Conservation (phyloP, 345 rosid species). For the Moricandia arvensis region DNA sequence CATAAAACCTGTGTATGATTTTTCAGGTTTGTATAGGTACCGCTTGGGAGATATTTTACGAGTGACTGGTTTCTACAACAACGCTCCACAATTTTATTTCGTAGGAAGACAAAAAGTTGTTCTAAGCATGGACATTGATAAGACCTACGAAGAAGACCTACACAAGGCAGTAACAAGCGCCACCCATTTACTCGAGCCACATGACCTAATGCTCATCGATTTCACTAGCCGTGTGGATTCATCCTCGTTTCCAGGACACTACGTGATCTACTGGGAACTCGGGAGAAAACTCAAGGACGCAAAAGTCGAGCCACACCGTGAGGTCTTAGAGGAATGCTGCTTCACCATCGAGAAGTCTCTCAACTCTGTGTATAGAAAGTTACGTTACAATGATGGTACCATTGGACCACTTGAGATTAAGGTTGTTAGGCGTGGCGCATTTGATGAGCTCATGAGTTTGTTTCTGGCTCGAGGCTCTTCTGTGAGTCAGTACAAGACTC, state of each 20-base stretch:
- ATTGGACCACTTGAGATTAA: slow-evolving; percentile 82
- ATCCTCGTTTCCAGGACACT: slow-evolving; percentile 72
- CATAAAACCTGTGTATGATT: background rate
- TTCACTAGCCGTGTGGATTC: slow-evolving; percentile 79
- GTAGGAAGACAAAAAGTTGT: slow-evolving; percentile 75
- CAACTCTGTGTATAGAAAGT: slow-evolving; percentile 74
- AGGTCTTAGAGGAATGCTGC: slow-evolving; percentile 69
- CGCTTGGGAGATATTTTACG: slow-evolving; percentile 77
- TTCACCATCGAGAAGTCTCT: slow-evolving; percentile 61
- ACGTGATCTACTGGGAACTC: slow-evolving; percentile 88
- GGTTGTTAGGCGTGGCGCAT: slow-evolving; percentile 63
- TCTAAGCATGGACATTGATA: slow-evolving; percentile 78
- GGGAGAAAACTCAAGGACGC: slow-evolving; percentile 31
- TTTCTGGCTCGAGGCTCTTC: slow-evolving; percentile 80
- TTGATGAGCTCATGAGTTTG: slow-evolving; percentile 75
- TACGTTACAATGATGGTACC: slow-evolving; percentile 59
- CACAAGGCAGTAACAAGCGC: slow-evolving; percentile 69
- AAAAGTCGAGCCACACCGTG: slow-evolving; percentile 35
- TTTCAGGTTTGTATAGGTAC: slow-evolving; percentile 70
- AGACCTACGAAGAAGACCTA: slow-evolving; percentile 84
- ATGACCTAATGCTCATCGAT: slow-evolving; percentile 63
- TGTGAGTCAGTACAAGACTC: slow-evolving; percentile 88
- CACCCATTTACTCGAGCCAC: slow-evolving; percentile 50
- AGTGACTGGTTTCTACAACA: slow-evolving; percentile 74
- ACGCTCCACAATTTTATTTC: slow-evolving; percentile 68